These are phyloP conservation scores for Papiliotrema fonsecae DNA, from an alignment of 1,284 basidiomycete genomes.

Conservation along the genomic window DNA sequence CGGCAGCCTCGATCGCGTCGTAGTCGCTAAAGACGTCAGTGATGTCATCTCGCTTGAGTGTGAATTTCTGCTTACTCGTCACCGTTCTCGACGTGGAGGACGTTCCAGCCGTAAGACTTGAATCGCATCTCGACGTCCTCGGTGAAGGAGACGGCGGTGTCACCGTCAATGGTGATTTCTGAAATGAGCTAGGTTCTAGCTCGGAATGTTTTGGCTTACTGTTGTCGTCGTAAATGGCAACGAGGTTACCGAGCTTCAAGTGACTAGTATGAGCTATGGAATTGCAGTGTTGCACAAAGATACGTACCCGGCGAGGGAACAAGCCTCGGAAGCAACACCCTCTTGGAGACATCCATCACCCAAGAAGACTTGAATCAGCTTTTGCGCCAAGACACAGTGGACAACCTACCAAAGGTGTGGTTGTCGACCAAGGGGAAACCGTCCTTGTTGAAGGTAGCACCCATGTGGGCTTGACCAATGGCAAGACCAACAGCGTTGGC, in stretches of 20 bases:
- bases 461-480: slow-evolving; percentile 86
- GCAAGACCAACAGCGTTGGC: slow-evolving; percentile 89
- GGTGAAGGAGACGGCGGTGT: slow-evolving; percentile 87
- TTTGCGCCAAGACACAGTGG: background rate
- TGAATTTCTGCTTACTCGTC: slow-evolving; percentile 58
- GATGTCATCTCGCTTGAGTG: background rate
- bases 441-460: slow-evolving; percentile 82
- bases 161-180: slow-evolving; percentile 95
- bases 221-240: slow-evolving; percentile 87
- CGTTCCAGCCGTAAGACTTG: slow-evolving; percentile 89
- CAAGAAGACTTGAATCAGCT: slow-evolving; percentile 60
- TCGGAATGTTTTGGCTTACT: slow-evolving; percentile 51
- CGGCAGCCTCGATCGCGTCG: slow-evolving; percentile 70
- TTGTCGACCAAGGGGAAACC: slow-evolving; percentile 81
- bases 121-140: slow-evolving; percentile 88
- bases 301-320: slow-evolving; percentile 68
- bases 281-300: background rate
- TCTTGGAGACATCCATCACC: slow-evolving; percentile 97
- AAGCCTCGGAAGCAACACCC: slow-evolving; percentile 85
- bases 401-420: slow-evolving; percentile 69
- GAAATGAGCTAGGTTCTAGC: slow-evolving; percentile 15
- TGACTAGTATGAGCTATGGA: slow-evolving; percentile 53
- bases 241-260: slow-evolving; percentile 85
- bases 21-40: slow-evolving; percentile 60
- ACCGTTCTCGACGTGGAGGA: slow-evolving; percentile 75